Percentiles rank a stretch among this genome's conserved stretches.
These are phyloP conservation scores for Hirsutella thompsonii DNA, from an alignment of 2,329 filamentous ascomycete genomes.

Conservation along the genomic window DNA sequence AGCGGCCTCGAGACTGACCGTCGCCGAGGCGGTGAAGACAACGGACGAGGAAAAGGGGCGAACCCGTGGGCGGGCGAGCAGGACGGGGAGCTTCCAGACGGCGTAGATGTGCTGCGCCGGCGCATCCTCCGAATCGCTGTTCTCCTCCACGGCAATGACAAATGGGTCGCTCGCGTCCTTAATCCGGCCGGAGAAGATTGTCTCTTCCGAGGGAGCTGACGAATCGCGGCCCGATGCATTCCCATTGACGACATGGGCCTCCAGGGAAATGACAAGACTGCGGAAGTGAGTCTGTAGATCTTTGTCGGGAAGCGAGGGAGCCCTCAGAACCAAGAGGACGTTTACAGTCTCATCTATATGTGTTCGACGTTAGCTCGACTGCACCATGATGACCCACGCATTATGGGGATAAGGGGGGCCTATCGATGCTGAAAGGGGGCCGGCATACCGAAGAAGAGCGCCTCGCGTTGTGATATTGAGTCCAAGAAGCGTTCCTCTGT, in stretches of 20 bases:
- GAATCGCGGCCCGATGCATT: constrained; percentile 32
- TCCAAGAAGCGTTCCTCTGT: constrained; percentile 34
- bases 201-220: constrained; percentile 35
- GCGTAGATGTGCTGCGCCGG: constrained; percentile 32
- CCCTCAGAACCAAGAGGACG: constrained; percentile 55
- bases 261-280: constrained; percentile 52
- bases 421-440: no score
- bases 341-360: constrained; percentile 58
- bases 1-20: constrained; percentile 36
- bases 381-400: no score
- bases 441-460: constrained; percentile 57
- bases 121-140: background rate
- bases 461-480: constrained; percentile 47
- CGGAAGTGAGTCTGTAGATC: constrained; percentile 45
- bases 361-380: constrained; percentile 9
- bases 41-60: constrained; percentile 54
- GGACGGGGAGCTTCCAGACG: constrained; percentile 48
- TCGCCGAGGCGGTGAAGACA: constrained; percentile 50
- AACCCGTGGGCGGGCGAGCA: constrained; percentile 45
- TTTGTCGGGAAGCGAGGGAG: constrained; percentile 44
- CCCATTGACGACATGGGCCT: constrained; percentile 52
- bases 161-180: constrained; percentile 36
- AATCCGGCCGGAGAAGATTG: constrained; percentile 44
- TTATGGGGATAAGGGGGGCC: no score
- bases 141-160: constrained; percentile 31